Evolutionary conservation across 495 filamentous ascomycete species (phyloP).

Genomic region (Astrothelium subdiscretum): DNA sequence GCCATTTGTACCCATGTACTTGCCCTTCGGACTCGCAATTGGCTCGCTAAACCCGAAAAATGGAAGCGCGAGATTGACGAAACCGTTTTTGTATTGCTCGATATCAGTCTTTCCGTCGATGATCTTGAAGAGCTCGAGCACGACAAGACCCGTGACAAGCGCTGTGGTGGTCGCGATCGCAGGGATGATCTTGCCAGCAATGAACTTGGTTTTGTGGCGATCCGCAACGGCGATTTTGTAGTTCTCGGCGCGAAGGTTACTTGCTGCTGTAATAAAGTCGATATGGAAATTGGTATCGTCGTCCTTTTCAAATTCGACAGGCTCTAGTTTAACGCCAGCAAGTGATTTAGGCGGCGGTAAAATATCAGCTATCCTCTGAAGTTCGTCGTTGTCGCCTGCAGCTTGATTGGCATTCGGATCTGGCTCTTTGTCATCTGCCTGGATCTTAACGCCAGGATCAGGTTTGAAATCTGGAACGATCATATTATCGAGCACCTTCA

Average conservation of each 20-base stretch:
- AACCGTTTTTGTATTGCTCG: constrained; percentile 98
- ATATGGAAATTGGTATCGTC: constrained; percentile 98
- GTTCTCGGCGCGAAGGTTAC: constrained; percentile 93
- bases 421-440: constrained; percentile 88
- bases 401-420: constrained; percentile 65
- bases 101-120: constrained; percentile 89
- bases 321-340: constrained; percentile 72
- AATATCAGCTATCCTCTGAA: constrained; percentile 50
- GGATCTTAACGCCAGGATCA: constrained; percentile 87
- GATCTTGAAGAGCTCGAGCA: constrained; percentile 92
- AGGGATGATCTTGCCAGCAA: constrained; percentile 98
- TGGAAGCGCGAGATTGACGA: constrained; percentile 90
- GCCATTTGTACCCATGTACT: constrained; percentile 60
- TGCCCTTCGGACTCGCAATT: constrained; percentile 82
- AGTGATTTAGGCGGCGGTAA: constrained; percentile 71
- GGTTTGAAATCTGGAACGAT: constrained; percentile 94
- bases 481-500: constrained; percentile 76
- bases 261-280: constrained; percentile 95
- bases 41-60: constrained; percentile 99
- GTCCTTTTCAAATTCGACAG: constrained; percentile 98
- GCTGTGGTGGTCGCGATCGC: constrained; percentile 97
- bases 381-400: constrained; percentile 52
- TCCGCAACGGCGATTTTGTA: constrained; percentile 91
- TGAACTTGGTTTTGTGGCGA: constrained; percentile 96
- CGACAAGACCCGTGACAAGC: constrained; percentile 84